Evolutionary conservation across 805 yeast genomes (phyloP), one percentile per base, ranked within the genome.

Genomic region (Naumovozyma baii): DNA sequence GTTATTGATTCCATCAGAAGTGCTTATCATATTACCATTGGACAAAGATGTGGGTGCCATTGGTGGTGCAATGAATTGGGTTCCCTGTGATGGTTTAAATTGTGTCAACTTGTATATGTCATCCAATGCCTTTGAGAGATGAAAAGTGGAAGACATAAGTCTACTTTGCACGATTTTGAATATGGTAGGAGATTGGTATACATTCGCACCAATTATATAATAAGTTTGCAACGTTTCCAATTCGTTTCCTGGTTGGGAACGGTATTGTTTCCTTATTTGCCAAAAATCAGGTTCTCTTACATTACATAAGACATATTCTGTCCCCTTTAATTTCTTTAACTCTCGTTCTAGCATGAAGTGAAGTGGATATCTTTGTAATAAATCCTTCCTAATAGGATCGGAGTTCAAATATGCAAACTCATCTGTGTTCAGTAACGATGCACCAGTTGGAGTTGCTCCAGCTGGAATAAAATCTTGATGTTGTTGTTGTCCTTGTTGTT

Each of bases 201-300:
- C 81, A 54, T 85, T 87, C 15, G 95, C 94, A 3, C 96, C 95
- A 31, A 87, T 77, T 35, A 90, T 80, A 59, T 84, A 90, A 62
- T 83, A 90, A 47, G 86, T 94, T 20, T 84, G 77, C 9, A 84
- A 51, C 0, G 80, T 68, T 18, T 68, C 61, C 3, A 41, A 32
- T 2, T 72, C 72, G 26, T 22, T 22, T 7, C 26, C 26, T 16
- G 43, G 38, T 9, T 40, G 20, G 17, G 43, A 36, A 22, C 97
- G 65, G 34, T 75, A 64, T 57, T 90, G 96, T 55, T 88, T 87
- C 41, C 94, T 70, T 8, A 90, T 75, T 19, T 90, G 71, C 96
- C 97, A 92, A 49, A 86, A 76, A 52, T 86, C 95, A 0, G 96
- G 97, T 49, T 88, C 97, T 31, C 86, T 67, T 2, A 80, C 76